Evolutionary conservation across 164 flowering plant species (phyloP).

Genomic region (Aristolochia fimbriata): DNA sequence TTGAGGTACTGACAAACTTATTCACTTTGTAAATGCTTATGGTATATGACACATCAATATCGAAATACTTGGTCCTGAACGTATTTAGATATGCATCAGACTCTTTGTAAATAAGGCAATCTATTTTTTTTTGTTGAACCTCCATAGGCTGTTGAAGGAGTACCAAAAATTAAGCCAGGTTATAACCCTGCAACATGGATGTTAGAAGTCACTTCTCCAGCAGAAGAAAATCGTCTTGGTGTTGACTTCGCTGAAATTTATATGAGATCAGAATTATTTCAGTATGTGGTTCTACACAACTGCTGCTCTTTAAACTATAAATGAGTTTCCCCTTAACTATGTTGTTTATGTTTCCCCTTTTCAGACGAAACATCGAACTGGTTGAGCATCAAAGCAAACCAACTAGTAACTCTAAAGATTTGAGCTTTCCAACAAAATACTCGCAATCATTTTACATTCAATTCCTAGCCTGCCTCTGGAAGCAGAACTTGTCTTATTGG

Average conservation of each 20-base stretch:
- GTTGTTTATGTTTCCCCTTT: constrained; percentile 12
- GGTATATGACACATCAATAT: too few relatives aligned
- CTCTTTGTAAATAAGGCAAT: background rate
- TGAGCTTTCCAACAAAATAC: constrained; percentile 75
- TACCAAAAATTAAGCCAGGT: constrained; percentile 65
- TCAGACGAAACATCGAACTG: constrained; percentile 63
- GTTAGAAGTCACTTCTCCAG: constrained; percentile 78
- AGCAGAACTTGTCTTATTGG: constrained; percentile 94
- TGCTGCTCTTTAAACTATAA: background rate
- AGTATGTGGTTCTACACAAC: constrained; percentile 33
- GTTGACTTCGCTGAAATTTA: constrained; percentile 90
- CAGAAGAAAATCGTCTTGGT: constrained; percentile 69
- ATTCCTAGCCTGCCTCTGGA: constrained; percentile 85
- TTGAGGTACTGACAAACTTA: constrained; percentile 47
- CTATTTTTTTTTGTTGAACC: background rate
- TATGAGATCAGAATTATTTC: constrained; percentile 46
- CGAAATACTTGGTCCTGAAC: too few relatives aligned
- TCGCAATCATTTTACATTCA: constrained; percentile 54
- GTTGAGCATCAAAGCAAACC: constrained; percentile 75
- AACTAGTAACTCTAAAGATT: constrained; percentile 41
- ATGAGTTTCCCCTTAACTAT: background rate
- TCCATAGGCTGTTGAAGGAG: constrained; percentile 74
- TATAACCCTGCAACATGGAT: constrained; percentile 97
- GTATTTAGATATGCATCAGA: background rate
- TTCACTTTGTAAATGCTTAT: too few relatives aligned